Evolutionary conservation across 495 filamentous ascomycete species (phyloP), one percentile per base, ranked within the genome.

Genomic region (Penicillium salamii): DNA sequence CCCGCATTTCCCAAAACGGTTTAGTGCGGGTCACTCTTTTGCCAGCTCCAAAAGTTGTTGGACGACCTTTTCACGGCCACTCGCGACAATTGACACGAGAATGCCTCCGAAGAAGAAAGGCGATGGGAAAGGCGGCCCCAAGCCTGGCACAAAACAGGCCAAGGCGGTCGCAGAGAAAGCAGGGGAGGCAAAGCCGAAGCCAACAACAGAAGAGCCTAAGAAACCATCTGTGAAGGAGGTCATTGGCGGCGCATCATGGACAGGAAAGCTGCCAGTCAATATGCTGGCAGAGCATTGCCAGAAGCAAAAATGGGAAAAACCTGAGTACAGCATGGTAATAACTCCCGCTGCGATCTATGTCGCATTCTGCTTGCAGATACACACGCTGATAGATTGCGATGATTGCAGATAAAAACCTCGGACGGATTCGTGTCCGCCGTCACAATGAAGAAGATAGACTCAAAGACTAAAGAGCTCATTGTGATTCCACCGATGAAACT

Each of bases 231-330:
- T 89, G 45, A 88, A 90, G 68, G 84, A 89, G 54, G 71, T 98
- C 48, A 96, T 98, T 66, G 95, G 90, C 41, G 93, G 93, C 41
- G 82, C 89, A 55, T 96, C 90, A 62, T 98, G 95, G 95, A 98
- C 93, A 0, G 93, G 93, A 29, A 98, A 98, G 65, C 70, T 98
- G 31, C 93, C 93, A 3, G 87, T 96, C 43, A 93, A 91, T 62
- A 76, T 98, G 62, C 83, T 98, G 46, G 85, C 87, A 14, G 93
- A 98, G 77, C 89, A 95, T 72, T 95, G 89, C 60, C 90, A 96
- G 66, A 91, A 91, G 70, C 87, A 92, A 69, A 89, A 88, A 61
- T 98, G 93, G 93, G 86, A 88, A 53, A 93, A 85, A 60, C 93
- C 92, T 1, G 91, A 96, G 59, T 98, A 95, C 68, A 82, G 81